These are phyloP conservation scores for Podospora anserina DNA, from an alignment of 495 filamentous ascomycete genomes.

Conservation along the genomic window DNA sequence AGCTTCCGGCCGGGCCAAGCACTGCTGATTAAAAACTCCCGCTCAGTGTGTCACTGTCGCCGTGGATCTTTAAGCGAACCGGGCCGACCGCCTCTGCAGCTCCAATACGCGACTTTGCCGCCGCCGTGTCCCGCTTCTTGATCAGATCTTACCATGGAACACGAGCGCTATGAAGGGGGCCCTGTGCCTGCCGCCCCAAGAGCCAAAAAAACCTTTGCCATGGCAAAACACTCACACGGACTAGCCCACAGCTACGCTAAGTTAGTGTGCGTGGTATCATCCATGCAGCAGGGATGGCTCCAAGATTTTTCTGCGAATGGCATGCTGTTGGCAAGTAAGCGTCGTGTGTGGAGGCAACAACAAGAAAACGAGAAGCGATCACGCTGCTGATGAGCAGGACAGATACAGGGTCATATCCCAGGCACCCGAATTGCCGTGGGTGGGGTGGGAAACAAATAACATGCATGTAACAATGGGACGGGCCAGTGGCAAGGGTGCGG, in stretches of 20 bases:
- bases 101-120: not conserved
- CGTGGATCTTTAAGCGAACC: constrained; percentile 6
- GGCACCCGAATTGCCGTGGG: constrained; percentile 2
- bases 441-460: not conserved
- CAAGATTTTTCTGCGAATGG: not conserved
- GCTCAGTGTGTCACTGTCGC: not conserved
- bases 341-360: not conserved
- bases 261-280: not conserved
- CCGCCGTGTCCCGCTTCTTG: constrained; percentile 2
- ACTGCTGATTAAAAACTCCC: not conserved
- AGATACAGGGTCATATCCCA: not conserved
- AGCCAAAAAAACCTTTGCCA: not conserved
- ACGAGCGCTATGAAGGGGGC: not conserved
- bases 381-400: constrained; percentile 1
- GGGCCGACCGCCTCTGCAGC: constrained; percentile 5
- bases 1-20: not conserved
- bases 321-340: not conserved
- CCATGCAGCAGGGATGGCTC: not conserved
- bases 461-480: constrained; percentile 6
- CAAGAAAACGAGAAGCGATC: not conserved
- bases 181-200: not conserved
- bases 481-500: constrained; percentile 11
- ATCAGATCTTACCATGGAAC: constrained; percentile 4
- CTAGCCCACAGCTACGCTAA: not conserved
- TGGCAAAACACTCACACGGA: not conserved